A percentile compares a stretch with the other conserved stretches of the same genome.
phyloP scores from a whole-genome alignment of 1,284 basidiomycete genomes.

The Tilletia indica region DNA sequence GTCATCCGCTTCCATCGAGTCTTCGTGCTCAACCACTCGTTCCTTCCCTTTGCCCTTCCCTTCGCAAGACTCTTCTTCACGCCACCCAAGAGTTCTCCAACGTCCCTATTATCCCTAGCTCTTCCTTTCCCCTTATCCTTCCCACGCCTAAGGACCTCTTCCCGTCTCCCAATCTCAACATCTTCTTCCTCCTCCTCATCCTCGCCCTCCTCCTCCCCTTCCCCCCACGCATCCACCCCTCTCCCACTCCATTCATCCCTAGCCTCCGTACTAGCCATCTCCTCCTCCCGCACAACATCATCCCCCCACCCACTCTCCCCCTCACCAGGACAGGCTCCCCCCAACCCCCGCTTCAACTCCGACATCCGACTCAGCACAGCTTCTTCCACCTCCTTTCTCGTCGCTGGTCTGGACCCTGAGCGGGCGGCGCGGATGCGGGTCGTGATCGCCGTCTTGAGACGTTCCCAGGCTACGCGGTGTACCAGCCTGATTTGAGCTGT shows the following conservation, averaged over 20 bases:
- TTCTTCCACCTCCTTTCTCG: background rate
- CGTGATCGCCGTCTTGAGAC: constrained; percentile 32
- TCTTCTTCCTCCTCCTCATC: no score
- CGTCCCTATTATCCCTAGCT: no score
- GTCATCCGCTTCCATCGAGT: no score
- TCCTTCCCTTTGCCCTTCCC: no score
- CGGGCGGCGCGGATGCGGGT: constrained; percentile 17
- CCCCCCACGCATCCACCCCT: no score
- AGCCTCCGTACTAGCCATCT: constrained; percentile 4
- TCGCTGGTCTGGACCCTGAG: constrained; percentile 27
- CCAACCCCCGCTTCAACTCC: background rate
- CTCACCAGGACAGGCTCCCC: background rate
- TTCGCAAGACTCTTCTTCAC: no score
- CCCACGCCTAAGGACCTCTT: no score
- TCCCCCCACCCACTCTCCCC: background rate
- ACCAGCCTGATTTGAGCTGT: constrained; percentile 39
- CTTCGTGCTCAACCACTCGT: no score
- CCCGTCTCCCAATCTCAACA: no score
- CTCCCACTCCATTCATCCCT: background rate
- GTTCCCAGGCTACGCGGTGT: constrained; percentile 35
- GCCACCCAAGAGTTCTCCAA: no score
- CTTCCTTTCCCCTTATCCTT: no score
- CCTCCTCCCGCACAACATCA: background rate
- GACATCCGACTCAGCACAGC: background rate
- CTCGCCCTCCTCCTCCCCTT: no score